phyloP scores from a whole-genome alignment of 2,329 filamentous ascomycete genomes.

The Botrytis fabae region DNA sequence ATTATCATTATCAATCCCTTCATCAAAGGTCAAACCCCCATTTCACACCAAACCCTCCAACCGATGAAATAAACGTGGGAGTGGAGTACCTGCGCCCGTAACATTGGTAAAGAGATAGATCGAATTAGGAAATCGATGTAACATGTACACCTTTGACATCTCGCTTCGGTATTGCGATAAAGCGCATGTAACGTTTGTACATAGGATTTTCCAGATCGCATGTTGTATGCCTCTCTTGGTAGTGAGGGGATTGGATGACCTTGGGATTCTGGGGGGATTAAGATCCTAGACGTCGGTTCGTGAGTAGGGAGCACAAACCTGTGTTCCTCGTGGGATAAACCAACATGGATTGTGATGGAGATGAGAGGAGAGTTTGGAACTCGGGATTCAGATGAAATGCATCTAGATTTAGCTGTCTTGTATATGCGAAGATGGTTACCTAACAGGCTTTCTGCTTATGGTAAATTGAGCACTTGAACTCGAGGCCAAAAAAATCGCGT shows the following conservation, averaged over 20 bases:
- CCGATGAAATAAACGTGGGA: constrained; percentile 2
- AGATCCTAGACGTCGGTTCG: background rate
- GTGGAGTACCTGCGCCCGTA: background rate
- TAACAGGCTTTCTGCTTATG: background rate
- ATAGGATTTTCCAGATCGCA: background rate
- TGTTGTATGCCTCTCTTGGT: background rate
- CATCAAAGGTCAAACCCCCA: background rate
- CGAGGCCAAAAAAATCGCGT: background rate
- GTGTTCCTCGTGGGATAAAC: background rate
- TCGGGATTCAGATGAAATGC: background rate
- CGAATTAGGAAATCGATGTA: background rate
- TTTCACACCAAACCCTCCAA: background rate
- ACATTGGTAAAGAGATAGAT: background rate
- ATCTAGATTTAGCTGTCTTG: background rate
- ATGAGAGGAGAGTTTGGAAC: background rate
- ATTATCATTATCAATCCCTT: background rate
- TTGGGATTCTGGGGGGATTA: background rate
- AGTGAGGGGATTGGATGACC: background rate
- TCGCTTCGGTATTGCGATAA: constrained; percentile 7
- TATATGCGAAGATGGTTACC: background rate
- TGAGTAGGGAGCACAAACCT: background rate
- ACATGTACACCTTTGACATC: background rate
- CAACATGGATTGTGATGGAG: background rate
- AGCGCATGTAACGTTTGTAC: background rate
- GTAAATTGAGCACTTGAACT: background rate